phyloP scores from a whole-genome alignment of 148 eudicot species.

The Fallopia convolvulus region DNA sequence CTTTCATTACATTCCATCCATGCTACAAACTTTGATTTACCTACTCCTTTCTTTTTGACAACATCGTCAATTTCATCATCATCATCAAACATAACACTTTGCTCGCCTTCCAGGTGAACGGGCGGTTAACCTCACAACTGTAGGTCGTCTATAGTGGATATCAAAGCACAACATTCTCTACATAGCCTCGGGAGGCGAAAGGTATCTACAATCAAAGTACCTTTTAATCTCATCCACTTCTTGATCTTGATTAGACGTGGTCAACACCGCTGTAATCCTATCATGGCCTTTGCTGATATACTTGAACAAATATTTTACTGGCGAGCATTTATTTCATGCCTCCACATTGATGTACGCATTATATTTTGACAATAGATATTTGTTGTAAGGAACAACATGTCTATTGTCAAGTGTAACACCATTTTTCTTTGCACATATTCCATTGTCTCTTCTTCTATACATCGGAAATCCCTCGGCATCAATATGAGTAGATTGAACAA shows the following conservation, averaged over 20 bases:
- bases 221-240: not conserved
- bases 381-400: no score
- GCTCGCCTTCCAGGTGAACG: not conserved
- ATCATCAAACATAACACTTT: not conserved
- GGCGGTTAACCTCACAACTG: not conserved
- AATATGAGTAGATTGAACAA: no score
- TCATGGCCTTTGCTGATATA: not conserved
- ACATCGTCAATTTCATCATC: not conserved
- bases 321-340: not conserved
- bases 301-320: not conserved
- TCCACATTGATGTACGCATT: not conserved
- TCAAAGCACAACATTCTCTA: no score
- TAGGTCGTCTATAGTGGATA: not conserved
- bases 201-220: not conserved
- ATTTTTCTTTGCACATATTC: not conserved
- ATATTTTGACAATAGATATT: no score
- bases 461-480: no score
- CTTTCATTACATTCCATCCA: not conserved
- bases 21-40: not conserved
- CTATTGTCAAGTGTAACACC: not conserved
- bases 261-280: not conserved
- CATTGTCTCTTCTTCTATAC: not conserved
- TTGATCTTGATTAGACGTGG: no score
- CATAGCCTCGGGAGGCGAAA: not conserved
- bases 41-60: not conserved